These are phyloP conservation scores for Aspergillus sp. DNA, from an alignment of 2,329 filamentous ascomycete genomes.

Conservation along the genomic window DNA sequence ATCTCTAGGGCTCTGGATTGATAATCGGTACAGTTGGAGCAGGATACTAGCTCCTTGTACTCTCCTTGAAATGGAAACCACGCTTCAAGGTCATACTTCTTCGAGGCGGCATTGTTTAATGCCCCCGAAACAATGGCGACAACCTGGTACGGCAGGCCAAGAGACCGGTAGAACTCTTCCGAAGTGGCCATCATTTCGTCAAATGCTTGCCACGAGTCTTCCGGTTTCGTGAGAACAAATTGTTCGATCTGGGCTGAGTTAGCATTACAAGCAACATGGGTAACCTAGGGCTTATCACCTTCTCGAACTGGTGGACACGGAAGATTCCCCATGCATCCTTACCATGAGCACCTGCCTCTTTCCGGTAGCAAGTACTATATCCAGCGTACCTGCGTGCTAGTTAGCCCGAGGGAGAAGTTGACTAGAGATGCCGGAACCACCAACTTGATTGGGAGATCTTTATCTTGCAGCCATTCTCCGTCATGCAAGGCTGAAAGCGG, in stretches of 20 bases:
- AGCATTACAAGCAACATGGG: background rate
- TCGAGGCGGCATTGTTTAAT: constrained; percentile 82
- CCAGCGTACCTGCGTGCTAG: constrained; percentile 65
- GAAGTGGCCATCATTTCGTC: constrained; percentile 89
- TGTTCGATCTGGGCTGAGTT: constrained; percentile 63
- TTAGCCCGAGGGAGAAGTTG: constrained; percentile 12
- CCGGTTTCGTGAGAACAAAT: constrained; percentile 78
- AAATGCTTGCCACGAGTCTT: constrained; percentile 90
- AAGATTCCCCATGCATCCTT: constrained; percentile 98
- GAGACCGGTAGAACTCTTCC: constrained; percentile 91
- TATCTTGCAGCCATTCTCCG: constrained; percentile 85
- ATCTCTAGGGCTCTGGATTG: constrained; percentile 94
- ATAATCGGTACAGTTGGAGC: constrained; percentile 98
- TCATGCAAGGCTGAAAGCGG: constrained; percentile 91
- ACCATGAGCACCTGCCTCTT: constrained; percentile 89
- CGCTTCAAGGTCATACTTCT: constrained; percentile 95
- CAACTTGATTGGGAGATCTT: constrained; percentile 84
- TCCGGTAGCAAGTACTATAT: constrained; percentile 92
- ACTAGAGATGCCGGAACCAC: constrained; percentile 7
- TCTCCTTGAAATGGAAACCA: constrained; percentile 96
- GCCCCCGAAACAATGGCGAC: constrained; percentile 96
- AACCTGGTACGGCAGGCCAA: constrained; percentile 86
- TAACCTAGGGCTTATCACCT: constrained; percentile 52
- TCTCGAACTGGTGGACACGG: constrained; percentile 97
- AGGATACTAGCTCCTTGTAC: constrained; percentile 97